Evolutionary conservation across 2,329 filamentous ascomycete genomes (phyloP).

Genomic region (Geoglossum cookeanum): DNA sequence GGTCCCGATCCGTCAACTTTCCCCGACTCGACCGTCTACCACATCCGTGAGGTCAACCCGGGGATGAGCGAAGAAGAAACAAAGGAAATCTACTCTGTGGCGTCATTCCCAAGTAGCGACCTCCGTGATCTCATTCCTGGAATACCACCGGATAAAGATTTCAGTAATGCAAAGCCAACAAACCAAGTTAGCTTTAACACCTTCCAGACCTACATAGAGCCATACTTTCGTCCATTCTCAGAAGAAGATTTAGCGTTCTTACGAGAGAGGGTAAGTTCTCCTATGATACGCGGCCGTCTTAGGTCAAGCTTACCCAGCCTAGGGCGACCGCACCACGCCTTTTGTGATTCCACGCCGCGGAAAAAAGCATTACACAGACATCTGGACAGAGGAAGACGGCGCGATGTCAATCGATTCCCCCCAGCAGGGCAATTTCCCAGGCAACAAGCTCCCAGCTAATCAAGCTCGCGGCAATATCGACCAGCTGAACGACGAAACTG

Average conservation of each 20-base stretch:
- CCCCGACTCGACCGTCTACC: slow-evolving; percentile 79
- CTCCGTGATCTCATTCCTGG: slow-evolving; percentile 74
- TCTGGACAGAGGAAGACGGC: slow-evolving; percentile 91
- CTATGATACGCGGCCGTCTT: slow-evolving; percentile 5
- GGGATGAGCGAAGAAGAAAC: slow-evolving; percentile 73
- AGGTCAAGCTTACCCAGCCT: neutral
- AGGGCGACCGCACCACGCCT: slow-evolving; percentile 61
- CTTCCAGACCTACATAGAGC: slow-evolving; percentile 82
- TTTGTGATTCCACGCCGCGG: slow-evolving; percentile 77
- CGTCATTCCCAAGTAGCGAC: slow-evolving; percentile 62
- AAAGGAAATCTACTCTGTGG: slow-evolving; percentile 74
- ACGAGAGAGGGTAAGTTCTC: slow-evolving; percentile 45
- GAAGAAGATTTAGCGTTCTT: slow-evolving; percentile 92
- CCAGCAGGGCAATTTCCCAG: slow-evolving; percentile 27
- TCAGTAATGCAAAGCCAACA: slow-evolving; percentile 78
- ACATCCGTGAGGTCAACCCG: slow-evolving; percentile 57
- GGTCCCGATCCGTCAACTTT: slow-evolving; percentile 86
- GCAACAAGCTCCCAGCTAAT: slow-evolving; percentile 53
- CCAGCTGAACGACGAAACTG: slow-evolving; percentile 66
- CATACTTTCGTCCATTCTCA: slow-evolving; percentile 71
- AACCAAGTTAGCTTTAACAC: slow-evolving; percentile 90
- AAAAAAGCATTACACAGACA: slow-evolving; percentile 67
- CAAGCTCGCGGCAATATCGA: slow-evolving; percentile 74
- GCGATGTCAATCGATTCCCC: slow-evolving; percentile 52
- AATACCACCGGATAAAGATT: slow-evolving; percentile 81